Evolutionary conservation across 2,329 filamentous ascomycete genomes (phyloP), one percentile per base, ranked within the genome.

Genomic region (Penicillium fuscoglaucum): DNA sequence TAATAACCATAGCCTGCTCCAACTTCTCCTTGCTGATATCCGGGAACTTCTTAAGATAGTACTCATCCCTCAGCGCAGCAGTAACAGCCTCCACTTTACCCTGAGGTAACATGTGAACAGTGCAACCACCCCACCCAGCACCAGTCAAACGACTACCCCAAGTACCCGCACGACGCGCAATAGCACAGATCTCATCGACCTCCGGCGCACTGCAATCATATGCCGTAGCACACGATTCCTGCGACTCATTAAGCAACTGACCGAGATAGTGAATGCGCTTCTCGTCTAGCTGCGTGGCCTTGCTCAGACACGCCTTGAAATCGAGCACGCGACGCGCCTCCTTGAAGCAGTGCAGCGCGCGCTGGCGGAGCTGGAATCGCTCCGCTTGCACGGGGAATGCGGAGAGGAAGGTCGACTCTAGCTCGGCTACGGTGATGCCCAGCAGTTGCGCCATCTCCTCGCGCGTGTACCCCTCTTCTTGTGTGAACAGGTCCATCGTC

Each of bases 61-160:
- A 99, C 71, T 92, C 87, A 62, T 83, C 83, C 68, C 90, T 85
- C 83, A 95, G 87, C 6, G 90, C 90, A 68, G 84, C 82, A 73
- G 85, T 91, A 24, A 99, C 90, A 28, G 80, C 84, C 6, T 88
- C 87, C 0, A 97, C 89, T 76, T 89, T 93, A 69, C 91, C 84
- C 58, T 87, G 90, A 0, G 93, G 90, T 52, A 98, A 89, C 57
- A 99, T 83, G 78, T 99, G 95, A 58, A 99, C 93, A 60, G 87
- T 95, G 78, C 95, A 98, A 2, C 95, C 95, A 61, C 95, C 95
- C 95, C 95, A 99, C 3, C 95, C 95, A 0, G 95, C 95, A 40
- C 95, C 95, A 0, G 93, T 98, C 66, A 97, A 78, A 28, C 93
- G 82, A 66, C 90, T 92, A 29, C 93, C 95, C 72, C 91, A 92